A percentile compares a stretch with the other conserved stretches of the same genome.
These are phyloP conservation scores for Trichophyton equinum DNA, from an alignment of 2,329 filamentous ascomycete species.

Conservation along the genomic window DNA sequence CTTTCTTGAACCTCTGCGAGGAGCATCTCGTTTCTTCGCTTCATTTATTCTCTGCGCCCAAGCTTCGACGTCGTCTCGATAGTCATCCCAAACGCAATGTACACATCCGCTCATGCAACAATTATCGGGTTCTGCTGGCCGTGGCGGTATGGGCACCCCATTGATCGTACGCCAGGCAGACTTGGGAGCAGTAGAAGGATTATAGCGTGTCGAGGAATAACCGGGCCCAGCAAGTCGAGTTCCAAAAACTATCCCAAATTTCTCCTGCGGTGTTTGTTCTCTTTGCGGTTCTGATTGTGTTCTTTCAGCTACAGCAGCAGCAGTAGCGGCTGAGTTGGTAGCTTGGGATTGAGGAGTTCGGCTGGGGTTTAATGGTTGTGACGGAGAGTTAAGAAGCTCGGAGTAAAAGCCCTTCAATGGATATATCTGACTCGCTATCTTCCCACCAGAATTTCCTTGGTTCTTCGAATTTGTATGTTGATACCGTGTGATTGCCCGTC, in stretches of 20 bases:
- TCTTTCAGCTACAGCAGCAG: background rate
- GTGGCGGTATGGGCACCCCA: slow-evolving; percentile 69
- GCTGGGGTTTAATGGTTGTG: slow-evolving; percentile 10
- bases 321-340: slow-evolving; percentile 1
- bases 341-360: slow-evolving; percentile 9
- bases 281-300: background rate
- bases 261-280: slow-evolving; percentile 26
- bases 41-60: slow-evolving; percentile 58
- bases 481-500: background rate
- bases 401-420: slow-evolving; percentile 35
- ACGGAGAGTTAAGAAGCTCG: slow-evolving; percentile 27
- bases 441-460: background rate
- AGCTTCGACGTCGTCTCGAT: slow-evolving; percentile 80
- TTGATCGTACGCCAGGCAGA: slow-evolving; percentile 52
- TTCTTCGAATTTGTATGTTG: slow-evolving; percentile 1
- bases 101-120: slow-evolving; percentile 99
- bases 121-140: slow-evolving; percentile 83
- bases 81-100: slow-evolving; percentile 92
- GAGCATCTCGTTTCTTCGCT: slow-evolving; percentile 38
- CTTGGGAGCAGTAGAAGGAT: slow-evolving; percentile 43
- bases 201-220: slow-evolving; percentile 49
- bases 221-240: slow-evolving; percentile 62
- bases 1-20: slow-evolving; percentile 19
- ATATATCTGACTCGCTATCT: slow-evolving; percentile 22
- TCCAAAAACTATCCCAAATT: slow-evolving; percentile 65